Base-by-base conservation (phyloP, 805 yeast species). In the Barnettozyma californica region DNA sequence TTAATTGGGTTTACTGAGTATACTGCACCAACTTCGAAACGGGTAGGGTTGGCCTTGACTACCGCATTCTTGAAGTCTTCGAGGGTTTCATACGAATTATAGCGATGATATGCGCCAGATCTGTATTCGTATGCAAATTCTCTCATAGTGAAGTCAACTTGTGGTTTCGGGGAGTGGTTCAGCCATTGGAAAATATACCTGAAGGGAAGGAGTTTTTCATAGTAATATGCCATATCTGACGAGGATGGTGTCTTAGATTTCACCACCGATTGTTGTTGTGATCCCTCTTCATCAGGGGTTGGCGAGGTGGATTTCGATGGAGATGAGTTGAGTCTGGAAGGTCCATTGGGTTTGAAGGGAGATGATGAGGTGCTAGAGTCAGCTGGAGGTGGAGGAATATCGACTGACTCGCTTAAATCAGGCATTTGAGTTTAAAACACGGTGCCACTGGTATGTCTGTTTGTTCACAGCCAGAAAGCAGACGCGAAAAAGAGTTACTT, bases 1-100 rank as follows among this genome's bases (percentile, higher is more conserved):
- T 89, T 87, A 48, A 80, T 81, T n/a, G 98, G 99, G 53, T 87
- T 88, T 14, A 85, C 82, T 1, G 88, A 76, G 63, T 90, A 94
- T 4, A 90, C 83, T 0, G 98, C 96, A 29, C 99, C 99, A 44
- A 94, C 78, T 68, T 94, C 99, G 63, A 94, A 94, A 65, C 99
- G 83, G 33, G 86, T 81, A 1, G 99, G 99, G 50, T 81, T 80
- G 14, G 88, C 77, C 43, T 70, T 74, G 19, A 84, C 74, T 4
- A 91, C 92, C 11, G 87, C 80, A n/a, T 76, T 70, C 60, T 86
- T 87, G 68, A 94, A 88, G 42, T 87, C 95, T 39, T 80, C 86
- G 20, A 72, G 73, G 4, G 77, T 69, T 1, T 69, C 67, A 57
- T 76, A 94, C 1, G 97, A 86, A 60, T 84, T 85, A 69, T 91